Conservation (phyloP, 2,329 filamentous ascomycete species). For the Leptosphaerulina australis region DNA sequence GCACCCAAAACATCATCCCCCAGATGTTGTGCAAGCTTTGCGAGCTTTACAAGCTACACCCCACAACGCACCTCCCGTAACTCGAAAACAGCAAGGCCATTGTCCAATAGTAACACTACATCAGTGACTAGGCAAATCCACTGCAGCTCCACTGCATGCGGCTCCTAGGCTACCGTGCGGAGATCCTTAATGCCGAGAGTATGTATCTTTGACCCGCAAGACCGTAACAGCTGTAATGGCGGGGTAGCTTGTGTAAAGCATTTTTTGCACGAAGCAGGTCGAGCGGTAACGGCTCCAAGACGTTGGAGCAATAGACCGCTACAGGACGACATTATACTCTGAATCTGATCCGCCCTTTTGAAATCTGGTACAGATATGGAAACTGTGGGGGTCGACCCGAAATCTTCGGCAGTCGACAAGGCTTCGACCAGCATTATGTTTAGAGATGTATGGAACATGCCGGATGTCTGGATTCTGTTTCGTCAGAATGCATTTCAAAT, state of each 20-base stretch:
- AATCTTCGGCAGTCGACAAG: background rate
- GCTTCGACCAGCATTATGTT: background rate
- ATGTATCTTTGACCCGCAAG: conserved; percentile 18
- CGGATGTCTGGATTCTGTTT: background rate
- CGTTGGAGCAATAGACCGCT: conserved; percentile 1
- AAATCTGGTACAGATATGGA: too few species aligned
- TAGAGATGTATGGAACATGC: background rate
- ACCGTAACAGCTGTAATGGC: conserved; percentile 18
- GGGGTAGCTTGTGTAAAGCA: conserved; percentile 17
- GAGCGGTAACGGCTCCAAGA: background rate
- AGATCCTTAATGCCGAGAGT: conserved; percentile 25
- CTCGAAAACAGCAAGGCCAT: conserved; percentile 3
- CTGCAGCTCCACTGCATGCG: conserved; percentile 21
- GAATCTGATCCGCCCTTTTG: background rate
- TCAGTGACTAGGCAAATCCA: conserved; percentile 12
- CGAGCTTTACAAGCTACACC: conserved; percentile 27
- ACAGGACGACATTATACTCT: background rate
- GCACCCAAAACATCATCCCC: conserved; percentile 21
- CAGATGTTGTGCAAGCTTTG: conserved; percentile 13
- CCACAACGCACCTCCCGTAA: conserved; percentile 14
- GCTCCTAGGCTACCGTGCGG: conserved; percentile 31
- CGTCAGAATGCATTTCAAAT: conserved; percentile 1
- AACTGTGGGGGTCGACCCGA: background rate
- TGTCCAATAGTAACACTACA: conserved; percentile 15
- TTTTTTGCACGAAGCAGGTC: background rate